Percentiles rank a stretch among this genome's conserved stretches.
These are phyloP conservation scores for Capsicum rhomboideum DNA, from an alignment of 257 asterid species.

Conservation along the genomic window DNA sequence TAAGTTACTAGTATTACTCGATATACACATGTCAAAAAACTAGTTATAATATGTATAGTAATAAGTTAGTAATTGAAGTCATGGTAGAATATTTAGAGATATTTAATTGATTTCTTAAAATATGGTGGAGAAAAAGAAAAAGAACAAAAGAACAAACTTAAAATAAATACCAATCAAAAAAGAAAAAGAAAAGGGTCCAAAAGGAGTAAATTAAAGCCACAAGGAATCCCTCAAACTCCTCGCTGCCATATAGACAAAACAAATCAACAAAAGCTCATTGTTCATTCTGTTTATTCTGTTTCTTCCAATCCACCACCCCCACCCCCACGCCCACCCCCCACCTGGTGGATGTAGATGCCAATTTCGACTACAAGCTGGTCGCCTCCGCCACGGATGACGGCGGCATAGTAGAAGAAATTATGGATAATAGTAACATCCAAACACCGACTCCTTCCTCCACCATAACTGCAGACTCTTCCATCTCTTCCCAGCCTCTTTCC, in stretches of 20 bases:
- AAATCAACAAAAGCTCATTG: neutral
- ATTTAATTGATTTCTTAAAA: no score
- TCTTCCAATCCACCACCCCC: neutral
- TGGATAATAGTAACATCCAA: constrained; percentile 22
- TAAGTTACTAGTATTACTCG: no score
- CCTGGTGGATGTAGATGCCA: neutral
- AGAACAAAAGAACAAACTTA: neutral
- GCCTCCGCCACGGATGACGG: neutral
- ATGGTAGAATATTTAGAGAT: no score
- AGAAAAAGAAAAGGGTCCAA: neutral
- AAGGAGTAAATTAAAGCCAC: neutral
- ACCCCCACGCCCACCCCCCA: no score
- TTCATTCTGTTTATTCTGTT: neutral
- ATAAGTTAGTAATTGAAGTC: no score
- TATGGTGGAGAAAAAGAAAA: neutral
- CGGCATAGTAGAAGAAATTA: constrained; percentile 2
- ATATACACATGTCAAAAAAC: no score
- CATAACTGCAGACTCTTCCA: constrained; percentile 16
- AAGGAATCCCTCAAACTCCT: neutral
- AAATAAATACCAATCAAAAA: neutral
- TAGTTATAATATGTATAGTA: no score
- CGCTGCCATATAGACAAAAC: neutral
- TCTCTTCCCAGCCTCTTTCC: neutral
- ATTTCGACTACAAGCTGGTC: neutral
- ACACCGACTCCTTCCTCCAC: constrained; percentile 40